Evolutionary conservation across 106 monocot genomes (phyloP), one percentile per base, ranked within the genome.

Genomic region (Acorus calamus): DNA sequence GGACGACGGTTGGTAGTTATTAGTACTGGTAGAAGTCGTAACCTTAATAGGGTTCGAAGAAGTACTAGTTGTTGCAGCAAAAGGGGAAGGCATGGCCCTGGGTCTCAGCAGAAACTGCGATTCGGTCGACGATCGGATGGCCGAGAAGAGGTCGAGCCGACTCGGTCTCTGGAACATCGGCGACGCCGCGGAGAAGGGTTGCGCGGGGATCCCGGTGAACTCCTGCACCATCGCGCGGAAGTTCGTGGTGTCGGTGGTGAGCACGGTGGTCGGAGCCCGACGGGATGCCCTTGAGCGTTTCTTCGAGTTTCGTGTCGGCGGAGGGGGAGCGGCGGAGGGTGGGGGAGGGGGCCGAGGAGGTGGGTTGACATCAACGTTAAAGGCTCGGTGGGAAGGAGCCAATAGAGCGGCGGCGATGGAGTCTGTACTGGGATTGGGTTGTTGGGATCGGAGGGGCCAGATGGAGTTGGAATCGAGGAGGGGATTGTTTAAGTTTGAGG

Each of bases 171-270:
- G 64, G 64, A 74, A 68, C 11, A 75, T 2, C 54, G 55, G 55
- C 3, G 68, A 1, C 14, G 80, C n/a, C n/a, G n/a, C n/a, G 3
- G 61, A 57, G 78, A 92, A 86, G 5, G 92, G 92, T n/a, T 81
- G 76, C 8, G 82, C 52, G 4, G 87, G 87, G 57, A 92, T 75
- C 51, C 92, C 92, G 46, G 93, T 93, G 81, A 93, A 93, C 66
- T 93, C 89, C 50, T 93, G 93, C 49, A 93, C 93, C 89, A 93
- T 89, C 71, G 89, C 86, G 8, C 93, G 88, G 75, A 93, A 93
- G 70, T 93, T 93, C 63, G 81, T 69, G 7, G 93, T 86, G 78
- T 93, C 93, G 42, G 93, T 93, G 10, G 78, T 86, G 14, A 93
- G 80, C 46, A 93, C 93, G 3, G 93, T 93, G 12, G 93, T 89